Base-by-base conservation (phyloP, 805 yeast genomes). In the Candida insectorum region DNA sequence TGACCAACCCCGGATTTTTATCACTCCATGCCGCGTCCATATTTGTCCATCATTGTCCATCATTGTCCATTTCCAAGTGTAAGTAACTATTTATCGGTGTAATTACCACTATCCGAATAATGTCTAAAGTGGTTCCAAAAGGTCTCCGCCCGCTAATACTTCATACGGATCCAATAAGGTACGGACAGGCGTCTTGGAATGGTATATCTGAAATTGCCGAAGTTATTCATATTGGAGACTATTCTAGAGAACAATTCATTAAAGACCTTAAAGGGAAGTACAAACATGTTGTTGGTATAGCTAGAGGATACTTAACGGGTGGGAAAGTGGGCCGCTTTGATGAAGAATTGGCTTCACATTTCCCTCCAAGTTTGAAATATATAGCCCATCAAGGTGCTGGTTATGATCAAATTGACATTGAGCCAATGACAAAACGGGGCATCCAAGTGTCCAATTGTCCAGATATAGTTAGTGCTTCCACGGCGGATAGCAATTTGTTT, bases 341-440 rank as follows among this genome's bases (percentile, higher is more conserved):
- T 49, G 70, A 62, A 30, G 87, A 81, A 43, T 49, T 81, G 39
- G 68, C 75, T 16, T 41, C 54, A 6, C 64, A 67, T 16, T 61
- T 81, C 36, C 88, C 88, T 4, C 33, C 54, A 2, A 55, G 77
- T 0, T 65, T 81, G 5, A 63, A 65, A 36, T 60, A 73, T 10
- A 60, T 81, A 10, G 62, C 75, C 39, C 85, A 80, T 52, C 60
- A 68, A 36, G 88, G 88, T 37, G 88, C 88, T 0, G 87, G 84
- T 6, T 81, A 81, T 54, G 88, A 81, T 51, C 85, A 81, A 54
- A 64, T 81, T 27, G 84, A 79, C 42, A 69, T 74, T 4, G 60
- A 58, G 16, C 71, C 75, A 12, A 69, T 79, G 39, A 62, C 69
- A 3, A 63, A 59, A 16, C 60, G 67, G 22, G 67, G 70, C 15